Evolutionary conservation across 805 yeast genomes (phyloP).

Genomic region (Suhomyces vadensis): DNA sequence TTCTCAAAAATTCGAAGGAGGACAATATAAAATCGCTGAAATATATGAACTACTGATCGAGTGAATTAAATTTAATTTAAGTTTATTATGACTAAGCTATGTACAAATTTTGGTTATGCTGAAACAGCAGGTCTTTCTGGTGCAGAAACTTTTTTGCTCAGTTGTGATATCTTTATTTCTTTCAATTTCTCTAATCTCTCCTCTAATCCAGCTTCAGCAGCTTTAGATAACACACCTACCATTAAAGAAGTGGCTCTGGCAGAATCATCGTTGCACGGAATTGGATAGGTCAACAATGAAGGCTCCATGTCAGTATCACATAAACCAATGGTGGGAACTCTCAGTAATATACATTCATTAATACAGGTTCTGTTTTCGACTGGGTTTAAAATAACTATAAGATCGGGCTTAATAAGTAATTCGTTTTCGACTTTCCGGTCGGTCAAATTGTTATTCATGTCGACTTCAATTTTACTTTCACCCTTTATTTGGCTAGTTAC

Average conservation of each 20-base stretch:
- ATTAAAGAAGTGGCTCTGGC: constrained; percentile 76
- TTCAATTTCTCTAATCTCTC: constrained; percentile 45
- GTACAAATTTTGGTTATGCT: constrained; percentile 5
- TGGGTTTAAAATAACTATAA: constrained; percentile 84
- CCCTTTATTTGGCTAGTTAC: constrained; percentile 55
- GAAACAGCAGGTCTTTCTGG: constrained; percentile 3
- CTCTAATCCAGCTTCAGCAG: constrained; percentile 77
- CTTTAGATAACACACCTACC: constrained; percentile 78
- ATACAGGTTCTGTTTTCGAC: constrained; percentile 79
- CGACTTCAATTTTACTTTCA: constrained; percentile 56
- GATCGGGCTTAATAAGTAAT: constrained; percentile 80
- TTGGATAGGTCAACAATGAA: constrained; percentile 84
- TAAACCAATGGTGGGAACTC: constrained; percentile 91
- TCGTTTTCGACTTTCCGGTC: constrained; percentile 53
- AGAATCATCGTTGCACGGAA: constrained; percentile 95
- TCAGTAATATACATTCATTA: constrained; percentile 74
- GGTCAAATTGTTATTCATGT: constrained; percentile 69
- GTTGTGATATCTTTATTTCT: constrained; percentile 9
- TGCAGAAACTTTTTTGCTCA: neutral
- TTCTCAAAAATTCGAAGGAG: constrained; percentile 7
- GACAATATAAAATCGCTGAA: neutral
- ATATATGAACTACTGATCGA: constrained; percentile 7
- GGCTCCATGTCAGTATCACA: constrained; percentile 95
- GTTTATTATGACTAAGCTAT: constrained; percentile 4
- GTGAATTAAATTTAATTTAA: neutral